Evolutionary conservation across 129 eudicot genomes (phyloP).

Genomic region (Saussurea involucrata): DNA sequence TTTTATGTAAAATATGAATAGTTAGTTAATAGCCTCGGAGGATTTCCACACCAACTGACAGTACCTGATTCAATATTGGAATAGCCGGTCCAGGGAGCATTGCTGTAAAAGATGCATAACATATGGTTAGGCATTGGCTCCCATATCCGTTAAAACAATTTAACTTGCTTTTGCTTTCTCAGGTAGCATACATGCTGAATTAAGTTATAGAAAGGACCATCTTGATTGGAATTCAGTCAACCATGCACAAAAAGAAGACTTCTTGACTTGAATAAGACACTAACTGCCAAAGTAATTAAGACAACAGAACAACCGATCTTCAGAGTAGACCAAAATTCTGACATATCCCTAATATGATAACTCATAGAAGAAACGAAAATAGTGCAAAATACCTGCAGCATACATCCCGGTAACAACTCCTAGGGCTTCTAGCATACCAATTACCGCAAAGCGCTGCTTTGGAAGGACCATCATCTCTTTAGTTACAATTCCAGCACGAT

Average conservation of each 20-base stretch:
- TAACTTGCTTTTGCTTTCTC: conserved; percentile 11
- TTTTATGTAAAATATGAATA: no score
- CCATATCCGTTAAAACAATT: background rate
- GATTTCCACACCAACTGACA: conserved; percentile 1
- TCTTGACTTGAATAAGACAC: background rate
- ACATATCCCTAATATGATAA: conserved; percentile 1
- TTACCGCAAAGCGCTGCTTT: conserved; percentile 62
- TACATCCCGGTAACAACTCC: conserved; percentile 80
- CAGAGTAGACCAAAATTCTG: no score
- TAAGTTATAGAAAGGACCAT: conserved; percentile 11
- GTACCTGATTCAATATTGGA: conserved; percentile 85
- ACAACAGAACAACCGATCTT: no score
- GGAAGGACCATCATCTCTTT: conserved; percentile 81
- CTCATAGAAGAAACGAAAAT: background rate
- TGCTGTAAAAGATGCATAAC: conserved; percentile 53
- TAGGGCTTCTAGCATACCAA: conserved; percentile 90
- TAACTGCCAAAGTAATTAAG: no score
- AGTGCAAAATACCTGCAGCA: conserved; percentile 65
- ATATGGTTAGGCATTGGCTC: conserved; percentile 15
- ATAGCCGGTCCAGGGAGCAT: conserved; percentile 99
- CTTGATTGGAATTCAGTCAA: conserved; percentile 9
- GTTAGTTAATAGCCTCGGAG: no score
- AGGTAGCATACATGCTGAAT: conserved; percentile 8
- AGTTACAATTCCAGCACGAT: conserved; percentile 65
- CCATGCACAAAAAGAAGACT: conserved; percentile 16